Evolutionary conservation across 257 asterid genomes (phyloP), one percentile per base, ranked within the genome.

Genomic region (Cordia subcordata): DNA sequence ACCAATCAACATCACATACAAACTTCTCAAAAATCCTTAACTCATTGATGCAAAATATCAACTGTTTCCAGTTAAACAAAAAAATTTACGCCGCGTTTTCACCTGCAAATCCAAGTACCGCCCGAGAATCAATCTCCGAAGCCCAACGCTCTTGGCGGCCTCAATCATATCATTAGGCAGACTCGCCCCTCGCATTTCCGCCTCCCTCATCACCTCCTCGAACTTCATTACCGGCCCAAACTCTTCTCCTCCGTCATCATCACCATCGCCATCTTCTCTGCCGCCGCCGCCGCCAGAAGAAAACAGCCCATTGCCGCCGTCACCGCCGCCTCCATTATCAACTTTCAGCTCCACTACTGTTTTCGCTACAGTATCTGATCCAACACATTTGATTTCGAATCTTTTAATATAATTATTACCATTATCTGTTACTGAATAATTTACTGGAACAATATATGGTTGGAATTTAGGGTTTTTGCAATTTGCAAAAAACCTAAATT

Each of bases 21-120:
- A 27, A 39, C 12, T 42, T 42, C 35, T 27, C 3, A 27, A 27
- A 27, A 27, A 3, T 27, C 35, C 35, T 6, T 27, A 27, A 27
- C 35, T n/a, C 35, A 27, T 27, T 27, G 4, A 27, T 27, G 3
- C 35, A 27, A 27, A 27, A 27, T 2, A 42, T 42, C 47, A 11
- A 42, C 4, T 42, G 4, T 14, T 42, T 8, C 1, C 47, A 11
- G 10, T 10, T 42, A 3, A 42, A 42, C 35, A 3, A 11, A 42
- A 42, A 42, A 42, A 3, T 42, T 14, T 42, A 42, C 12, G 35
- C 3, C 35, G 35, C 35, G 35, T 27, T 42, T 42, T 42, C 12
- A 86, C 96, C 96, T 92, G 96, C 53, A 84, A 77, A 68, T 84
- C 99, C 70, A 92, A 82, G 73, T 86, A 92, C 20, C 96, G 92